Evolutionary conservation across 106 monocot genomes (phyloP).

Genomic region (Platanthera guangdongensis): DNA sequence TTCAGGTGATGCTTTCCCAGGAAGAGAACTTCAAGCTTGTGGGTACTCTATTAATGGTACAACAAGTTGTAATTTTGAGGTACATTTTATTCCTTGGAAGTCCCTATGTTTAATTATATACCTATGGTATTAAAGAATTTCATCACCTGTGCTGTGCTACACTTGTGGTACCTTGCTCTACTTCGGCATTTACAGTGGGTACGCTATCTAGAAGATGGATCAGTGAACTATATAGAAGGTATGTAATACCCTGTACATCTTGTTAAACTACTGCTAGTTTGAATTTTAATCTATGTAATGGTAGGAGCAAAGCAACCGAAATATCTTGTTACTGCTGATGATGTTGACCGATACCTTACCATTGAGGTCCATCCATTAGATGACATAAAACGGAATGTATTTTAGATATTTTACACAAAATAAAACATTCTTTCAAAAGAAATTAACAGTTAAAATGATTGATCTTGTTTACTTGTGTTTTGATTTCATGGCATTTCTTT

Average conservation of each 20-base stretch:
- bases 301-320: constrained; percentile 59
- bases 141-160: no score
- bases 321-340: constrained; percentile 76
- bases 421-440: no score
- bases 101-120: no score
- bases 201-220: constrained; percentile 74
- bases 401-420: no score
- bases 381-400: constrained; percentile 65
- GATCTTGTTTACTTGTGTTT: not conserved
- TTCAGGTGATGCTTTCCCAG: no score
- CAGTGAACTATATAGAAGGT: constrained; percentile 70
- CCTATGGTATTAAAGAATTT: no score
- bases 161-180: no score
- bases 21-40: no score
- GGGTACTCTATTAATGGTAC: no score
- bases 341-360: constrained; percentile 63
- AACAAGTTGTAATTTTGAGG: no score
- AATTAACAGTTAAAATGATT: not conserved
- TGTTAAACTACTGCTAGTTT: constrained; percentile 2
- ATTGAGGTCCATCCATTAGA: constrained; percentile 83
- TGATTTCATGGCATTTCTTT: not conserved
- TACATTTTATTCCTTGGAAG: no score
- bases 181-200: no score
- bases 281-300: constrained; percentile 5
- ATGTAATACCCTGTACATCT: constrained; percentile 1